Base-by-base conservation (phyloP, 1,284 basidiomycete genomes). In the Fomitopsis pinicola region DNA sequence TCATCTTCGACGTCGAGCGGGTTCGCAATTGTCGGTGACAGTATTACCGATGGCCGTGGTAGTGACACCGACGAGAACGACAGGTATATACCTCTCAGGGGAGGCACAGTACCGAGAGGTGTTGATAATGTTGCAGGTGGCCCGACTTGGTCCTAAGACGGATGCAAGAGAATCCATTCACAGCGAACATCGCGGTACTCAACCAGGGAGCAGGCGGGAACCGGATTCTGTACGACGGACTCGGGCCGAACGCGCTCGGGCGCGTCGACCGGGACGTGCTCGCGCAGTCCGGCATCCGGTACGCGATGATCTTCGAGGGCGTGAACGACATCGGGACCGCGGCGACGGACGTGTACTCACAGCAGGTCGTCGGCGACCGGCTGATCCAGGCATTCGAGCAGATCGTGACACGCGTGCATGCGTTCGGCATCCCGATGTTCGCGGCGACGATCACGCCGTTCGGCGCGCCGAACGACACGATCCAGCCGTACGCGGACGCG, bases 131-230 rank as follows among this genome's bases (percentile, higher is more conserved):
- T 35, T 9, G 14, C 50, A 53, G 50, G 12, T 82, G 82, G 81
- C 79, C 82, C 19, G 81, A 83, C 68, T 75, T 76, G 30, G 69
- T 83, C 36, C 72, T 79, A 19, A 72, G 72, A 1, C 75, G 75
- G 17, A 76, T 80, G 64, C 78, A 80, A 63, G 64, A 69, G 9
- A 74, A 75, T 58, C 45, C 71, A n/a, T 55, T 64, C 14, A 74
- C 76, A 0, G 58, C 61, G 30, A 69, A 71, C 59, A 78, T 82
- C 59, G 75, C 79, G 12, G 70, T 81, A 52, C 70, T 77, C 46
- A 82, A 82, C 73, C 79, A 82, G 71, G 81, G 79, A 14, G 80
- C 80, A 1, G 80, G 79, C 28, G 82, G 81, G 5, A 83, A 82
- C 68, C 78, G 80, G 54, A 76, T 82, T 55, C 79, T 82, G 56